Evolutionary conservation across 1,139 yeast species (phyloP), one percentile per base, ranked within the genome.

Genomic region (Trichomonascaceae sp.): DNA sequence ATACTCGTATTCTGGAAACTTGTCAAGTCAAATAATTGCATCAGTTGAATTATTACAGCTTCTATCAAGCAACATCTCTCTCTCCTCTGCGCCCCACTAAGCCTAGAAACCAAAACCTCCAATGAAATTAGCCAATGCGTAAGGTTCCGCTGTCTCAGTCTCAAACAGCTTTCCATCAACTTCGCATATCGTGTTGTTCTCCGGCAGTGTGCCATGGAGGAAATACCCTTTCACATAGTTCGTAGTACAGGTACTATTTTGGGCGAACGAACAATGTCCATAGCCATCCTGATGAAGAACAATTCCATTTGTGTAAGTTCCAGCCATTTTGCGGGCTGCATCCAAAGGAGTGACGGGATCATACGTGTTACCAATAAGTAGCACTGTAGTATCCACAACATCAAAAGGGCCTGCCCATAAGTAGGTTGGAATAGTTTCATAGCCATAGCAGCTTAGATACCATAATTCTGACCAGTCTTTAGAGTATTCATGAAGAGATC

Each of bases 341-440:
- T 44, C 18, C n/a, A 57, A 20, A 17, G 60, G 58, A 18, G 58
- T 56, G 8, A 57, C 58, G 2, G 58, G 58, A 20, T 57, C 60
- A 36, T 52, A 52, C 3, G 57, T 54, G 44, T 55, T 56, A 12
- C 57, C 55, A 36, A 56, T 57, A 9, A 56, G 50, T 2, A 57
- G 56, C 56, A 54, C 55, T 13, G 53, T 27, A 10, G 58, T 55
- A 41, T 57, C 54, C 41, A 57, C 57, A 18, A 47, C 45, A 38
- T 51, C 32, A 51, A 57, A 57, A 4, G 60, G 59, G 5, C 57
- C 58, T 19, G 55, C 59, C 58, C 58, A 57, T 2, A 57, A 50
- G 46, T 51, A 47, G 13, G 45, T 55, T 1, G 58, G 58, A 1
- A 15, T 43, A 15, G 27, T 20, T 12, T 45, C 30, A 45, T 57